phyloP scores from a whole-genome alignment of 1,284 basidiomycete species.

The Coriolopsis trogii region DNA sequence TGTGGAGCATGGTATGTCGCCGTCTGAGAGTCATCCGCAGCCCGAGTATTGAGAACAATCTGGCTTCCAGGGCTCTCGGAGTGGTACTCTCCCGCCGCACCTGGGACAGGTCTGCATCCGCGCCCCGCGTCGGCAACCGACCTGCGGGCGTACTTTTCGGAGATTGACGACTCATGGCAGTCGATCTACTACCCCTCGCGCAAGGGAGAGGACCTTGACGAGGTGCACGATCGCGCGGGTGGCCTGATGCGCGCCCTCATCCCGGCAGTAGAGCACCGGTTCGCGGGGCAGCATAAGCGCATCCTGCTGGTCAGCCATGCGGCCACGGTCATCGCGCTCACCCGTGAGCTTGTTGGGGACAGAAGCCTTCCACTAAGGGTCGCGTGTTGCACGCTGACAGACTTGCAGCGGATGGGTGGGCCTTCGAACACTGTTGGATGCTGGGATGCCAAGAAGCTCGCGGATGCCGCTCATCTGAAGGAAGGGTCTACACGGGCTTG shows the following conservation, averaged over 20 bases:
- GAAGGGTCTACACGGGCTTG: constrained; percentile 71
- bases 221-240: constrained; percentile 63
- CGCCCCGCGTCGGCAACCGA: constrained; percentile 57
- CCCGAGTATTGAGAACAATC: neutral
- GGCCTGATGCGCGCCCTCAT: constrained; percentile 57
- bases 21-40: neutral
- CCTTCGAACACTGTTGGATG: constrained; percentile 36
- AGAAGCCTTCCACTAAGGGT: constrained; percentile 54
- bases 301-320: constrained; percentile 80
- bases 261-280: constrained; percentile 49
- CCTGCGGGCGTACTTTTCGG: constrained; percentile 55
- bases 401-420: constrained; percentile 40
- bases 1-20: constrained; percentile 68
- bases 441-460: constrained; percentile 53
- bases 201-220: constrained; percentile 69
- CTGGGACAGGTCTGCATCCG: constrained; percentile 74
- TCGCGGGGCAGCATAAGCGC: constrained; percentile 45
- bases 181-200: constrained; percentile 72
- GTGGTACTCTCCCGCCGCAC: constrained; percentile 80
- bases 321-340: constrained; percentile 75
- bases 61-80: constrained; percentile 66
- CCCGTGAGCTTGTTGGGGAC: constrained; percentile 60
- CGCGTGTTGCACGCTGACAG: constrained; percentile 72
- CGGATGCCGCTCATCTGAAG: constrained; percentile 59
- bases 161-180: constrained; percentile 64